Conservation (phyloP, 2,329 filamentous ascomycete species). For the Chaetomium olivaceum region DNA sequence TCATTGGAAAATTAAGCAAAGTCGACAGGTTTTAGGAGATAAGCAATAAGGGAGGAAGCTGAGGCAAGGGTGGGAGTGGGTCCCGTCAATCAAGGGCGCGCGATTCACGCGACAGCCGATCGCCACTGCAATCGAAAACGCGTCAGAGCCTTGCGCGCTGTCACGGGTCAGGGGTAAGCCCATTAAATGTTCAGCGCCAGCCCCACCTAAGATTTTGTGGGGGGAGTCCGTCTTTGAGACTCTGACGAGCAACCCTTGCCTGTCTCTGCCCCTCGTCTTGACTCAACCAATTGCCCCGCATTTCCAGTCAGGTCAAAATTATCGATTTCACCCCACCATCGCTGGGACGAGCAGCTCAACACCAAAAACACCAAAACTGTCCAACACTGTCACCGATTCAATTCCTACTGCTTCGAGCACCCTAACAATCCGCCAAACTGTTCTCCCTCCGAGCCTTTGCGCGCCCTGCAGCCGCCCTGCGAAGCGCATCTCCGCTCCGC, state of each 20-base stretch:
- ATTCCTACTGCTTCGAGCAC: not conserved
- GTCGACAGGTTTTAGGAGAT: not conserved
- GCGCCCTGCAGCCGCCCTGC: conserved; percentile 37
- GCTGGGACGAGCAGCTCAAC: conserved; percentile 1
- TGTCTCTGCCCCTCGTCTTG: conserved; percentile 25
- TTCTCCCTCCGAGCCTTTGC: conserved; percentile 45
- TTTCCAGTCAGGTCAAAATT: conserved; percentile 28
- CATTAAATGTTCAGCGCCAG: not conserved
- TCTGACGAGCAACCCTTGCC: not conserved
- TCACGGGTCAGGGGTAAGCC: conserved; percentile 14
- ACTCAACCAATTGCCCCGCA: conserved; percentile 29
- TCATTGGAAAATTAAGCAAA: not conserved
- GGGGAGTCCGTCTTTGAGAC: too few relatives aligned
- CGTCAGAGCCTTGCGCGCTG: conserved; percentile 25
- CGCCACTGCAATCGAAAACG: conserved; percentile 23
- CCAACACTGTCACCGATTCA: not conserved
- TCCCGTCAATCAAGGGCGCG: conserved; percentile 27
- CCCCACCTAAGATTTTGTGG: too few relatives aligned
- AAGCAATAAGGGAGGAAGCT: not conserved
- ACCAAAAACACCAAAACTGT: not conserved
- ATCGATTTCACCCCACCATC: conserved; percentile 23
- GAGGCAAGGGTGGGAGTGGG: conserved; percentile 8
- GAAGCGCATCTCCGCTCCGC: conserved; percentile 41
- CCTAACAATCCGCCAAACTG: conserved; percentile 42
- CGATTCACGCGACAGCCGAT: conserved; percentile 27